Percentiles rank a stretch among this genome's conserved stretches.
Evolutionary conservation across 257 asterid genomes (phyloP).

Genomic region (Mentha longifolia): DNA sequence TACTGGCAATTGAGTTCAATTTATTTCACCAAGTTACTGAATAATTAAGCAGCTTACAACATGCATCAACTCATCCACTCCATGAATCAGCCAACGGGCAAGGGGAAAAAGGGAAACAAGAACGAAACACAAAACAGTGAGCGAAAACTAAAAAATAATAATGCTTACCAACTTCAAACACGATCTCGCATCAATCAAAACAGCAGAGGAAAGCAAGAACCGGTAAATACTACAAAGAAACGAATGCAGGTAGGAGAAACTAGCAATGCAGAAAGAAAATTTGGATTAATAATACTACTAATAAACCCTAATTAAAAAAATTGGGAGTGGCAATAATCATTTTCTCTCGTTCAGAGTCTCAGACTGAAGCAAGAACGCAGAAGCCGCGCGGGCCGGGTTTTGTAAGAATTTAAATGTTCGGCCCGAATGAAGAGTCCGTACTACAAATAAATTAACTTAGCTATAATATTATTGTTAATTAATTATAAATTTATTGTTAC

Average conservation of each 20-base stretch:
- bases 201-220: neutral
- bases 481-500: too few species aligned
- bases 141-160: too few species aligned
- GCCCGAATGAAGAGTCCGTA: neutral
- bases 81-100: neutral
- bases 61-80: constrained; percentile 1
- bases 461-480: too few species aligned
- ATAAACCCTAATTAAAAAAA: neutral
- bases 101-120: neutral
- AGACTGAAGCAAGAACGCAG: neutral
- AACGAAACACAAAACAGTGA: too few species aligned
- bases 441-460: too few species aligned
- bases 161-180: neutral
- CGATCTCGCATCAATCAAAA: neutral
- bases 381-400: neutral
- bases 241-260: neutral
- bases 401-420: neutral
- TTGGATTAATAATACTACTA: neutral
- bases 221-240: neutral
- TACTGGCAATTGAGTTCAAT: neutral
- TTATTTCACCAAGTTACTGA: constrained; percentile 3
- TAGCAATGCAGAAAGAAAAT: neutral
- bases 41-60: neutral
- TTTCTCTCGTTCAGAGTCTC: neutral
- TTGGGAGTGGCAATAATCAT: neutral